Conservation (phyloP, 2,329 filamentous ascomycete species). For the Sordariomycetes sp. region DNA sequence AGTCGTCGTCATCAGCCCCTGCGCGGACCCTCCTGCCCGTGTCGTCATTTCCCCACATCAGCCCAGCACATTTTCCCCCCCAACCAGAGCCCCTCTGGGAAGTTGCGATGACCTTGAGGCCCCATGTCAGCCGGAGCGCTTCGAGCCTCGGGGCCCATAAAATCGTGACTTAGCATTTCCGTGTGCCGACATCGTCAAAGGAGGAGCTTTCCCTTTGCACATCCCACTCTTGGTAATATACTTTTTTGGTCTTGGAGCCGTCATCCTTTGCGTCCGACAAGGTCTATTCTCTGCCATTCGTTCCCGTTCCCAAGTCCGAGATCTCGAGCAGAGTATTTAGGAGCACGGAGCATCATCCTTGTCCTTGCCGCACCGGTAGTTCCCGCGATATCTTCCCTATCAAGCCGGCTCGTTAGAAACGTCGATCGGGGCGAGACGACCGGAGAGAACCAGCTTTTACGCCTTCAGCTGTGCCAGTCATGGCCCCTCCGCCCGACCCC, state of each 20-base stretch:
- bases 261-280: too few relatives aligned
- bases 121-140: neutral
- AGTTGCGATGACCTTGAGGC: neutral
- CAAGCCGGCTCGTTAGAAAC: neutral
- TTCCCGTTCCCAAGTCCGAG: too few relatives aligned
- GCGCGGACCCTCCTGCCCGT: neutral
- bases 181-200: neutral
- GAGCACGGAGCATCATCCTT: too few relatives aligned
- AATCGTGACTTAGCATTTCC: neutral
- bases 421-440: neutral
- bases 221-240: neutral
- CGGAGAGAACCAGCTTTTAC: neutral
- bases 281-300: too few relatives aligned
- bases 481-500: neutral
- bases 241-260: neutral
- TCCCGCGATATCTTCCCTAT: too few relatives aligned
- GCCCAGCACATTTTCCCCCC: neutral
- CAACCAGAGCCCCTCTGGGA: neutral
- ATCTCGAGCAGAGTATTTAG: too few relatives aligned
- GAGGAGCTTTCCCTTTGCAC: neutral
- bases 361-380: too few relatives aligned
- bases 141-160: neutral
- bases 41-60: conserved; percentile 5
- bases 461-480: neutral
- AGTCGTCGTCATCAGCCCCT: neutral